Evolutionary conservation across 129 eudicot species (phyloP), one percentile per base, ranked within the genome.

Genomic region (Helianthus annuus): DNA sequence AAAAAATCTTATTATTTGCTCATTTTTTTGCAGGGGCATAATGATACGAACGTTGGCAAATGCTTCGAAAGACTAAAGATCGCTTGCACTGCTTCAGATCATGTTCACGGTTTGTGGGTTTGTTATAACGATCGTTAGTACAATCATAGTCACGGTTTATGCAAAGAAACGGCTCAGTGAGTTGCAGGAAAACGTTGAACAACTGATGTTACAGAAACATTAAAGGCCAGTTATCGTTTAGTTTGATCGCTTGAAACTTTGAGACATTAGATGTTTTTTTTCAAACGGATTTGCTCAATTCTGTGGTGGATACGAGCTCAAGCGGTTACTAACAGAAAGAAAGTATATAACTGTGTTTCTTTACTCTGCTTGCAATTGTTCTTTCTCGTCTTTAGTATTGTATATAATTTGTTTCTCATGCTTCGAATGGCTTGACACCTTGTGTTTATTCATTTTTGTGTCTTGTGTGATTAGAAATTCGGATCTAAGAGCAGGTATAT

Each of bases 1-100:
- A 27, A 55, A 55, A 17, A 55, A 17, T 8, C 32, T 55, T 55
- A 7, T 55, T 17, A 19, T 6, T 55, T 55, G 49, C 10, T 7
- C 17, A 14, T 54, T 63, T 46, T 51, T 42, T 70, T 74, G 72
- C 59, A 88, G 90, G 53, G 95, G 95, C 24, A 82, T 85, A 74
- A 68, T 88, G 76, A 88, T 88, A 15, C 78, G 83, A 76, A 80
- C 90, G 4, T 74, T 88, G 60, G 90, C 88, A 0, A 80, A 88
- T 53, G 88, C 95, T 17, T 78, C 95, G 45, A 65, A 82, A 10
- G 82, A 80, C 16, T 51, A 68, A 29, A 86, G 74, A 62, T 48
- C 78, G 12, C 82, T 88, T 16, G 76, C 90, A 10, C 76, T 76
- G 2, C 71, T 70, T 22, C 84, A 83, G 76, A 83, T 88, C 4